phyloP scores from a whole-genome alignment of 352 stramenopile species.

The Globisporangium canariense region DNA sequence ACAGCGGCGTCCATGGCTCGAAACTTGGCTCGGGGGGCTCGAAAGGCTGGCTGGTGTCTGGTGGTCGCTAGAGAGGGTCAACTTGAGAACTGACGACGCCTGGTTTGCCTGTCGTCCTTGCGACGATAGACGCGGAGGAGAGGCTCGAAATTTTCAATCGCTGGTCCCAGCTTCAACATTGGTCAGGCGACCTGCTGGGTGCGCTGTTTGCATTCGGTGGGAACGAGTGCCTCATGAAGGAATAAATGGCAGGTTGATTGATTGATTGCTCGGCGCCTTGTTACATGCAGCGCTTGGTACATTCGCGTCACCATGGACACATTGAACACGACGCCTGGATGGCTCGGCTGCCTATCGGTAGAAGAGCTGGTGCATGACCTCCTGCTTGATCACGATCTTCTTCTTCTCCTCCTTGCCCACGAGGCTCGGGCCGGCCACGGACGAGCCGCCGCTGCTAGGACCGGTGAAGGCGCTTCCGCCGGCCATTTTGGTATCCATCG shows the following conservation, averaged over 20 bases:
- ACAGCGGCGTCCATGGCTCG: too few species aligned
- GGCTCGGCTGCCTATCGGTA: not conserved
- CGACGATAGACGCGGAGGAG: too few species aligned
- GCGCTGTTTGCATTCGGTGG: too few species aligned
- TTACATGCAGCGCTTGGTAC: not conserved
- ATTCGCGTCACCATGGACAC: not conserved
- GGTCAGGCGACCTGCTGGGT: too few species aligned
- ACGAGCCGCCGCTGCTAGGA: not conserved
- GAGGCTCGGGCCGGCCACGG: conserved; percentile 1
- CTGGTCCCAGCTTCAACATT: too few species aligned
- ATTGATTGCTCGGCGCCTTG: not conserved
- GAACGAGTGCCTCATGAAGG: too few species aligned
- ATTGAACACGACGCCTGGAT: not conserved
- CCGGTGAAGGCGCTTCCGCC: not conserved
- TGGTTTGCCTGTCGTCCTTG: too few species aligned
- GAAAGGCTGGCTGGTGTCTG: too few species aligned
- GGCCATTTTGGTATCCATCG: conserved; percentile 1
- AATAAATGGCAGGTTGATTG: not conserved
- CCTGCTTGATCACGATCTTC: conserved; percentile 18
- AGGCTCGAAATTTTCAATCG: too few species aligned
- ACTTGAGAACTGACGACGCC: too few species aligned
- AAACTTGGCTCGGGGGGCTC: too few species aligned
- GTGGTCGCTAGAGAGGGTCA: too few species aligned
- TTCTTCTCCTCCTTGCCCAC: conserved; percentile 11
- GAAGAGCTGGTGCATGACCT: conserved; percentile 17